A percentile compares a stretch with the other conserved stretches of the same genome.
These are phyloP conservation scores for Niebla homalea DNA, from an alignment of 495 filamentous ascomycete species.

Conservation along the genomic window DNA sequence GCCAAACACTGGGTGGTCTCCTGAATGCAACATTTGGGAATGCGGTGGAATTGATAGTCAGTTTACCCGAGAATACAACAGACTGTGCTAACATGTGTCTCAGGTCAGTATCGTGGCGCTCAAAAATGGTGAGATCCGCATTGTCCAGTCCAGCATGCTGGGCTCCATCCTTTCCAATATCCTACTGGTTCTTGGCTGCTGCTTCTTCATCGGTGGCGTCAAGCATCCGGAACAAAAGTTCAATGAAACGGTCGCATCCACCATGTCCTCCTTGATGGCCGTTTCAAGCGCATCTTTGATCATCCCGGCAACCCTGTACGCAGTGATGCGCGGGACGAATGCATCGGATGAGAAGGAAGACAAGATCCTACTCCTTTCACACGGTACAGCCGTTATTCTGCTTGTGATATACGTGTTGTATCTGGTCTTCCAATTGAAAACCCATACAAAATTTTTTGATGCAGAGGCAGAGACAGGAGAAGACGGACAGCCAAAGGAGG, in stretches of 20 bases:
- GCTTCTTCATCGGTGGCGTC: slow-evolving; percentile 83
- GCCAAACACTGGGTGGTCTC: slow-evolving; percentile 81
- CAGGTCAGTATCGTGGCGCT: slow-evolving; percentile 92
- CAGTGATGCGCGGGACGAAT: slow-evolving; percentile 29
- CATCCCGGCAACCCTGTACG: slow-evolving; percentile 74
- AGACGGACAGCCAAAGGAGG: slow-evolving; percentile 25
- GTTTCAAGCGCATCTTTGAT: slow-evolving; percentile 84
- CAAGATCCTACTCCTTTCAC: slow-evolving; percentile 74
- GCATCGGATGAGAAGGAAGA: slow-evolving; percentile 30
- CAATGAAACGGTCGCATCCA: slow-evolving; percentile 78
- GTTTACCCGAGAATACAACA: slow-evolving; percentile 15
- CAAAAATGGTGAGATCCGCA: slow-evolving; percentile 71
- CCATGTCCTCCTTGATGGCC: slow-evolving; percentile 92
- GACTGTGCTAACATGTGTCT: slow-evolving; percentile 6
- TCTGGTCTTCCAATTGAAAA: slow-evolving; percentile 77
- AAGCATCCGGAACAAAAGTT: slow-evolving; percentile 56
- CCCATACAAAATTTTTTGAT: slow-evolving; percentile 72
- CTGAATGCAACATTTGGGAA: slow-evolving; percentile 97
- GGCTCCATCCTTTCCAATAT: slow-evolving; percentile 95
- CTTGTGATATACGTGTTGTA: slow-evolving; percentile 82
- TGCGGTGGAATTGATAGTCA: slow-evolving; percentile 93
- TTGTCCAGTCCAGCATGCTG: slow-evolving; percentile 96
- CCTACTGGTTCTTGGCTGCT: slow-evolving; percentile 88
- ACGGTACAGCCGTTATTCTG: slow-evolving; percentile 80
- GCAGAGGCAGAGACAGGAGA: slow-evolving; percentile 27